phyloP scores from a whole-genome alignment of 208 protist species.

The Phytomonas francai region DNA sequence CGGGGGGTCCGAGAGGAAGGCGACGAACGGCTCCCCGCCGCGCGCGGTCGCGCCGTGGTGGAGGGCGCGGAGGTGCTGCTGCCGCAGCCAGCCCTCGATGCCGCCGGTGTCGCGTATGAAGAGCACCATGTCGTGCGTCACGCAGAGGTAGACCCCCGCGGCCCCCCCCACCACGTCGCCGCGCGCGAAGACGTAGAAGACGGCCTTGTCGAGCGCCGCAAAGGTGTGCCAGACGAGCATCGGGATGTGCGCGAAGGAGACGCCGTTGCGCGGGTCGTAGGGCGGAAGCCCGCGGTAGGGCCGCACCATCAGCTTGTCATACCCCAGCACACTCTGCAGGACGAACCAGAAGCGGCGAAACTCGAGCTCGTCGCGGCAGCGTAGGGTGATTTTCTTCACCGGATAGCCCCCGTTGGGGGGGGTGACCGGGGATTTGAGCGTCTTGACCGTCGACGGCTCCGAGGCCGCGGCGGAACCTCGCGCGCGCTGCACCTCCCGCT shows the following conservation, averaged over 20 bases:
- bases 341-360: conserved; percentile 46
- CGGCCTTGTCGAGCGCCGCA: conserved; percentile 37
- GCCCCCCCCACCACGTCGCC: conserved; percentile 24
- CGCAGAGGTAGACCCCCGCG: conserved; percentile 35
- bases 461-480: conserved; percentile 6
- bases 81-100: conserved; percentile 40
- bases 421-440: conserved; percentile 7
- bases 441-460: neutral
- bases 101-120: conserved; percentile 37
- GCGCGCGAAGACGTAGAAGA: conserved; percentile 42
- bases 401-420: neutral
- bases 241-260: conserved; percentile 45
- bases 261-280: conserved; percentile 54
- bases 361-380: conserved; percentile 35
- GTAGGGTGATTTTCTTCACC: conserved; percentile 21
- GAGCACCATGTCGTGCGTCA: conserved; percentile 46
- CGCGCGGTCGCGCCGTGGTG: conserved; percentile 20
- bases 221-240: conserved; percentile 42
- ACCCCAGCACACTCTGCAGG: conserved; percentile 36
- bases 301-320: conserved; percentile 40
- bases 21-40: conserved; percentile 23
- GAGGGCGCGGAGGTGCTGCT: conserved; percentile 27
- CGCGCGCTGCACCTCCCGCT: conserved; percentile 6
- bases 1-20: conserved; percentile 30
- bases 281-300: conserved; percentile 45